Evolutionary conservation across 345 rosid species (phyloP), one percentile per base, ranked within the genome.

Genomic region (Raphanus raphanistrum): DNA sequence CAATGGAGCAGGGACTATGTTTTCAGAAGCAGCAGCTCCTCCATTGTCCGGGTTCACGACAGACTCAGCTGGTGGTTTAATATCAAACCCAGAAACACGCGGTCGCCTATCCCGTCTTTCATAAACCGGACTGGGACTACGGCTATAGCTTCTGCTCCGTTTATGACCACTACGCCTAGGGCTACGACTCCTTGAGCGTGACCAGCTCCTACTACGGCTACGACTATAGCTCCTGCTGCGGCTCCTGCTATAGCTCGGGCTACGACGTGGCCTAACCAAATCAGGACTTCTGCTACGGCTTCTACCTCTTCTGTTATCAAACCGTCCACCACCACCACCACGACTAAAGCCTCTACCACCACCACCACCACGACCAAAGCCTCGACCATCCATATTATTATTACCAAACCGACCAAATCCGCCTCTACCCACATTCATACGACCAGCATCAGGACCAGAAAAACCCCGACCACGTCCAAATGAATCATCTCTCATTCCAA

Each of bases 301-400:
- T 85, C 98, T 84, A 33, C 90, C 93, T 79, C 94, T 86, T 83
- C 96, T 92, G 74, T 84, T 87, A 72, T 87, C 97, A 84, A 89
- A 90, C 69, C 92, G 81, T 25, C 97, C 94, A 12, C 87, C 83
- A 5, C 54, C 54, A 13, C 68, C 66, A 33, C 74, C 82, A 36
- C 82, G 87, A 73, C 88, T 91, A 81, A 88, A 90, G 61, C 92
- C 85, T 50, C 96, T 93, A 13, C 89, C 82, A 6, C 97, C 77
- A 50, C 88, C 74, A 38, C 90, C 76, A 63, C 71, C 68, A 32
- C 89, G 87, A 1, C 92, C 88, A 26, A 90, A 91, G 55, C 96
- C 89, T 71, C 88, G 87, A 8, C 91, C 83, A 60, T 92, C 97
- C 82, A 84, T 75, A 66, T 76, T 82, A 70, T 74, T 80, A 45